phyloP scores from a whole-genome alignment of 2,329 filamentous ascomycete species.

The Westerdykella aurantiaca region DNA sequence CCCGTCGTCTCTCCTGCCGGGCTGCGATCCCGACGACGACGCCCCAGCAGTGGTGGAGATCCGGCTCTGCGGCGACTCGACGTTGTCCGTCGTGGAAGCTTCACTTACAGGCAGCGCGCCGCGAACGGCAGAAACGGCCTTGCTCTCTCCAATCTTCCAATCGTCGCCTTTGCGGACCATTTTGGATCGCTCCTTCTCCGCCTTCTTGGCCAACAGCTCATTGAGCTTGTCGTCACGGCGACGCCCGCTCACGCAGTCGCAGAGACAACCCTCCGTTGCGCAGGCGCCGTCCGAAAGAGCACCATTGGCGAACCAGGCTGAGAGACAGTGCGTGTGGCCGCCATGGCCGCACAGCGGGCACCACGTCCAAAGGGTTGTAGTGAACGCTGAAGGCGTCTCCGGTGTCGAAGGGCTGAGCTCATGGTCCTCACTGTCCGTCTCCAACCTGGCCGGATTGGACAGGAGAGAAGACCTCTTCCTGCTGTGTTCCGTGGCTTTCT shows the following conservation, averaged over 20 bases:
- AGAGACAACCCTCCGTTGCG: constrained; percentile 54
- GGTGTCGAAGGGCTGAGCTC: constrained; percentile 19
- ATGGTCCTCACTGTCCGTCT: constrained; percentile 11
- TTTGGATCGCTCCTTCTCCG: constrained; percentile 31
- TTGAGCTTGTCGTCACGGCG: constrained; percentile 30
- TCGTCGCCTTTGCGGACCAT: constrained; percentile 38
- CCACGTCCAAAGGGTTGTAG: constrained; percentile 47
- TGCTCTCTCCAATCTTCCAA: constrained; percentile 40
- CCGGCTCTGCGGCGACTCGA: not conserved
- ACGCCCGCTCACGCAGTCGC: constrained; percentile 52
- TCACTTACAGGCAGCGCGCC: constrained; percentile 24
- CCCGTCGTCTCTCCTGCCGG: constrained; percentile 18
- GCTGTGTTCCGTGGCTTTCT: constrained; percentile 19
- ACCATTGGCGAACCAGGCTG: constrained; percentile 49
- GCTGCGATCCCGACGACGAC: constrained; percentile 5
- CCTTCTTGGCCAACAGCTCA: constrained; percentile 24
- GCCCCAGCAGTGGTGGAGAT: constrained; percentile 6
- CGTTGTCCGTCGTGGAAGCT: constrained; percentile 1
- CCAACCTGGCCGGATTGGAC: constrained; percentile 6
- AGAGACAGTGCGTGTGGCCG: constrained; percentile 54
- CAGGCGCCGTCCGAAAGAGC: constrained; percentile 49
- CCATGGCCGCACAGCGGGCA: constrained; percentile 58
- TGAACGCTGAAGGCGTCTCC: constrained; percentile 17
- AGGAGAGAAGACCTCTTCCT: constrained; percentile 23
- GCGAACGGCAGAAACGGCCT: constrained; percentile 38